Base-by-base conservation (phyloP, 352 stramenopile genomes). In the Pythium brachiatum region DNA sequence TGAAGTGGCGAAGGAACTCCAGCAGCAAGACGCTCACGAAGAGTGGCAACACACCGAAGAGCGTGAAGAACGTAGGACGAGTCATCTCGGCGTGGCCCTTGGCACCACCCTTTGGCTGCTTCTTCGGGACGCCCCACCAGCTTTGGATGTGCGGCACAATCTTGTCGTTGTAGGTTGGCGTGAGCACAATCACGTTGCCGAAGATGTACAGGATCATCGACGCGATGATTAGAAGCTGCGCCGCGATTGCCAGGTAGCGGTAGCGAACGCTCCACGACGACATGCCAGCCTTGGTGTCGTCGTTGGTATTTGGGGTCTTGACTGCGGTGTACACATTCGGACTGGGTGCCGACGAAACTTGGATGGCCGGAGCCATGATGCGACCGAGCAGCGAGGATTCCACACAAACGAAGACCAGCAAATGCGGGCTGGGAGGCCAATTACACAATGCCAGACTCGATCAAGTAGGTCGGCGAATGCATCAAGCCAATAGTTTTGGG, bases 31-130 rank as follows among this genome's bases (percentile, higher is more conserved):
- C 43, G 8, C 62, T 73, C 7, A 61, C 64, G 32, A 78, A 13
- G 8, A 90, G 31, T 3, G 81, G 76, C 7, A 86, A 18, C 18
- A 80, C 62, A 3, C 46, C 56, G 23, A 79, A 73, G 12, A 90
- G 62, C 38, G 73, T 65, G 36, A 88, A 78, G 59, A 74, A 88
- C 8, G 75, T 87, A n/a, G 70, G 68, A 4, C 74, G 75, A 12
- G 80, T 57, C 73, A 90, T 86, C 57, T 90, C 78, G 0, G 43
- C 23, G 57, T 81, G 64, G 36, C 69, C 68, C 16, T 51, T 58
- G 26, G 41, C 6, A 34, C 46, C 62, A 34, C 44, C 57, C 39
- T 47, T 59, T 15, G 57, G 48, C 7, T 55, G 26, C 27, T 29
- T 50, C 3, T 38, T 31, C 13, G 65, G 65, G 21, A 77, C 69